These are phyloP conservation scores for Saccharomycopsis fermentans DNA, from an alignment of 805 yeast species.

Conservation along the genomic window DNA sequence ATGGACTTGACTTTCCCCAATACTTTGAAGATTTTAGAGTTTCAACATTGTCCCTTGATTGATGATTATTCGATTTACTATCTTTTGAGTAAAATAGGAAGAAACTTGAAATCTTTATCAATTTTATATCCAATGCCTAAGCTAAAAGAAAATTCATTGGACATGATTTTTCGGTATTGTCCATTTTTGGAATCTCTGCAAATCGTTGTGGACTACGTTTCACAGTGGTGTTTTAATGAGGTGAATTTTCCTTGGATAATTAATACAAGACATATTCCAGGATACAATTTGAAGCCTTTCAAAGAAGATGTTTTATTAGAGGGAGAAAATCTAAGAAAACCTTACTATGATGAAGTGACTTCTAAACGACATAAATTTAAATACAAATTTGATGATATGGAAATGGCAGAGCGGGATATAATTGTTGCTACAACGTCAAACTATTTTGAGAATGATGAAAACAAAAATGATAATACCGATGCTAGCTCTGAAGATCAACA, in stretches of 20 bases:
- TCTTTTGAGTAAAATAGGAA: conserved; percentile 56
- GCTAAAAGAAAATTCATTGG: conserved; percentile 57
- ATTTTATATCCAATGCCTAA: conserved; percentile 88
- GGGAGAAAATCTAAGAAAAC: neutral
- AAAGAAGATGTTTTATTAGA: conserved; percentile 4
- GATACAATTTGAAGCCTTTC: neutral
- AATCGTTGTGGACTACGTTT: conserved; percentile 69
- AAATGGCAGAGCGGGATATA: conserved; percentile 6
- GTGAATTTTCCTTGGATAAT: conserved; percentile 21
- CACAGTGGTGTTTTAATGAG: conserved; percentile 40
- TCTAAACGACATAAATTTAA: neutral
- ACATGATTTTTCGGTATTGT: conserved; percentile 63
- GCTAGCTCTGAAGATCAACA: neutral
- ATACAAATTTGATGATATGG: conserved; percentile 1
- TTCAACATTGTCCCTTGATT: conserved; percentile 81
- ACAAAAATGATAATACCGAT: neutral
- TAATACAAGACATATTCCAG: conserved; percentile 15
- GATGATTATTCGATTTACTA: conserved; percentile 54
- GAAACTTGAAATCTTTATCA: conserved; percentile 47
- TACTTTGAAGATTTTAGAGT: conserved; percentile 59
- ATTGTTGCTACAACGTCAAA: conserved; percentile 11
- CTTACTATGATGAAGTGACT: neutral
- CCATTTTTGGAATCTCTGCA: conserved; percentile 57
- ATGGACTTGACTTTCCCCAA: conserved; percentile 59
- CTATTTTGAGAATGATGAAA: conserved; percentile 11